Conservation (phyloP, 805 yeast species). For the Pichia phayaonensis region DNA sequence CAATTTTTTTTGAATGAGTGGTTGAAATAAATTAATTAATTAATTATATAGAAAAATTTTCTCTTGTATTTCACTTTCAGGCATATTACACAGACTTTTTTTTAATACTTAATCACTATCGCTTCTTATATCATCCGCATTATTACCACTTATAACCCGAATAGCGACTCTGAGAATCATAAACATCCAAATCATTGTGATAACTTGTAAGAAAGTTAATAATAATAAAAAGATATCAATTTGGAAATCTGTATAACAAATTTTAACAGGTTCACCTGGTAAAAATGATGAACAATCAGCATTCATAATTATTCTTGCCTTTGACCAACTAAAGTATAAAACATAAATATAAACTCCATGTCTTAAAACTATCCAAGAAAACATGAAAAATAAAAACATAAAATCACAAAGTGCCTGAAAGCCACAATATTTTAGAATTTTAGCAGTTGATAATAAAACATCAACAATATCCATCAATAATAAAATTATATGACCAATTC, state of each 20-base stretch:
- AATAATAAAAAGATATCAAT: constrained; percentile 45
- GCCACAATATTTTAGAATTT: constrained; percentile 69
- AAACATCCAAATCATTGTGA: constrained; percentile 67
- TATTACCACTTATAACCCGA: constrained; percentile 60
- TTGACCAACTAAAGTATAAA: constrained; percentile 48
- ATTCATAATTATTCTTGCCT: constrained; percentile 39
- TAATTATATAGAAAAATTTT: neutral
- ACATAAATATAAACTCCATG: constrained; percentile 69
- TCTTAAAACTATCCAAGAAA: constrained; percentile 63
- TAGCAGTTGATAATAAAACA: constrained; percentile 62
- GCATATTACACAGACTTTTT: neutral
- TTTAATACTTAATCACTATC: constrained; percentile 48
- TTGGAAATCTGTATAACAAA: constrained; percentile 44
- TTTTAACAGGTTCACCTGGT: constrained; percentile 15
- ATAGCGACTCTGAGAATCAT: constrained; percentile 64
- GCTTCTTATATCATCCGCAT: constrained; percentile 83
- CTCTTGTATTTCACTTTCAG: neutral
- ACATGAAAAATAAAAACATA: constrained; percentile 58
- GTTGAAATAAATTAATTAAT: neutral
- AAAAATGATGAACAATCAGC: constrained; percentile 31
- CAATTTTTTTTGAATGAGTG: constrained; percentile 35
- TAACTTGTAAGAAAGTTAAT: constrained; percentile 56
- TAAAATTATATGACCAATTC: constrained; percentile 72
- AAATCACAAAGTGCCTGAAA: constrained; percentile 53
- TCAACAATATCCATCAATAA: constrained; percentile 82